A percentile compares a stretch with the other conserved stretches of the same genome.
Conservation (phyloP, 2,329 filamentous ascomycete species). For the Cercospora sojina region DNA sequence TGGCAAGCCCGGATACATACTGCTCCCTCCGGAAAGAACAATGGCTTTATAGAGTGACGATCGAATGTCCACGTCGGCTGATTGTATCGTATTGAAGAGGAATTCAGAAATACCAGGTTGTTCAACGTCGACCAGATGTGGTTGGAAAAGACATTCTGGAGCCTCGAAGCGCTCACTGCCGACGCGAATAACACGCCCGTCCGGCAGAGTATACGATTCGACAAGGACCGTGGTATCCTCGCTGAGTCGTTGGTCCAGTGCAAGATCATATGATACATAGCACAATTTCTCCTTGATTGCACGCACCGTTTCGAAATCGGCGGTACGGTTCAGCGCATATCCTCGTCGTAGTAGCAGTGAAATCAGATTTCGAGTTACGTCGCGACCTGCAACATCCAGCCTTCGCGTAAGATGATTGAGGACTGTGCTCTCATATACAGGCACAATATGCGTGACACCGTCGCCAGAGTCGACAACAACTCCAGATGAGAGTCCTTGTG, state of each 20-base stretch:
- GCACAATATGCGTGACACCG: conserved; percentile 97
- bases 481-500: conserved; percentile 78
- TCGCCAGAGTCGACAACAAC: conserved; percentile 99
- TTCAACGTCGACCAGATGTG: conserved; percentile 94
- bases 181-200: conserved; percentile 92
- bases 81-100: conserved; percentile 97
- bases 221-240: conserved; percentile 97
- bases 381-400: conserved; percentile 91
- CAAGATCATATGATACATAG: conserved; percentile 97
- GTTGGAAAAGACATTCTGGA: conserved; percentile 97
- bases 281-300: conserved; percentile 99
- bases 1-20: conserved; percentile 97
- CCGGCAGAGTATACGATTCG: conserved; percentile 94
- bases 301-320: conserved; percentile 97
- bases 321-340: conserved; percentile 95
- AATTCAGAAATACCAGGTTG: conserved; percentile 96
- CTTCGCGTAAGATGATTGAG: conserved; percentile 94
- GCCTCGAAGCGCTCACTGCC: conserved; percentile 97
- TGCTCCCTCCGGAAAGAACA: conserved; percentile 91
- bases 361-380: conserved; percentile 98
- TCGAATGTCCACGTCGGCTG: conserved; percentile 91
- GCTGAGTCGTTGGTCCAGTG: conserved; percentile 90
- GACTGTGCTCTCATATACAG: conserved; percentile 96
- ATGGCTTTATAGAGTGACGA: conserved; percentile 95
- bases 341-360: conserved; percentile 88